Evolutionary conservation across 2,329 filamentous ascomycete species (phyloP).

Genomic region (Colletotrichum navitas): DNA sequence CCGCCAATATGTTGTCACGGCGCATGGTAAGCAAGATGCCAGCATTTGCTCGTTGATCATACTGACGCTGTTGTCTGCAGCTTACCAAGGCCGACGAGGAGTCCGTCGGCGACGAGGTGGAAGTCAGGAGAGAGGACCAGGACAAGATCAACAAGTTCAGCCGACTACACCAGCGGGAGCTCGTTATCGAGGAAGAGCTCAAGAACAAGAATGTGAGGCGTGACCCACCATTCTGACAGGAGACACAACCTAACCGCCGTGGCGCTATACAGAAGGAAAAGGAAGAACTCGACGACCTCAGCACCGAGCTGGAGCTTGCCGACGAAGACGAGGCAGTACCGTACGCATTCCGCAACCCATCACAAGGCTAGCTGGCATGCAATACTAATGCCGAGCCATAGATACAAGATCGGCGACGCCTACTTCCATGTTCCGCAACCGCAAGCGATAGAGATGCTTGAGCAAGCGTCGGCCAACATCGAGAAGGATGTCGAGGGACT

Average conservation of each 20-base stretch:
- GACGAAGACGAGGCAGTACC: conserved; percentile 95
- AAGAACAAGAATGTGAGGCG: conserved; percentile 81
- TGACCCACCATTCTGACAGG: fast-evolving
- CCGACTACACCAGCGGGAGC: conserved; percentile 88
- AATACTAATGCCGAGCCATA: conserved; percentile 53
- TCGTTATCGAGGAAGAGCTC: conserved; percentile 82
- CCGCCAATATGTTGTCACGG: conserved; percentile 62
- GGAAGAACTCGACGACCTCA: conserved; percentile 95
- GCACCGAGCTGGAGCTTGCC: conserved; percentile 89
- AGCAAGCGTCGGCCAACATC: conserved; percentile 76
- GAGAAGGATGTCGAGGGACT: conserved; percentile 81
- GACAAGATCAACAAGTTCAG: conserved; percentile 99
- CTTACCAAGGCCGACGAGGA: conserved; percentile 95
- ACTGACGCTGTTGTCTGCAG: conserved; percentile 59
- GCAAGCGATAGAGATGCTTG: conserved; percentile 89
- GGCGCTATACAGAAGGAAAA: conserved; percentile 84
- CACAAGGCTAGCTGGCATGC: neutral
- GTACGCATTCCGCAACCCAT: conserved; percentile 60
- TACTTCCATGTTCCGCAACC: conserved; percentile 89
- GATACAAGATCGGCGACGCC: conserved; percentile 96
- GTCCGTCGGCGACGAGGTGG: conserved; percentile 81
- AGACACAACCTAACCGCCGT: conserved; percentile 37
- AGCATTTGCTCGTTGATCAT: neutral
- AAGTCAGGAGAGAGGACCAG: conserved; percentile 96
- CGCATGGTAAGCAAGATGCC: conserved; percentile 65